A percentile compares a stretch with the other conserved stretches of the same genome.
Evolutionary conservation across 805 yeast species (phyloP).

Genomic region (Debaryomyces maramus): DNA sequence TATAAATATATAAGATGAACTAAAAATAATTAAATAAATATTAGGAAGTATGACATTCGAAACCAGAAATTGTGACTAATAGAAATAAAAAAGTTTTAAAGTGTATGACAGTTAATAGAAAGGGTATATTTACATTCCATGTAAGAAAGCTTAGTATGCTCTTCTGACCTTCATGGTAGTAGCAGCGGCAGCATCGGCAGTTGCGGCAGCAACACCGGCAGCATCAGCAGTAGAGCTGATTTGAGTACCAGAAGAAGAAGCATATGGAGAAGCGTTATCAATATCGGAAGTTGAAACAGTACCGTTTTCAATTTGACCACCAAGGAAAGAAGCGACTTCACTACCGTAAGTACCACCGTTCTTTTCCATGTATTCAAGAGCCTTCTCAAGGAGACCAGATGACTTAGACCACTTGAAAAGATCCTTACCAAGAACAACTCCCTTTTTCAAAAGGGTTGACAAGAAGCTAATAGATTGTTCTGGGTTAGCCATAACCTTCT

Average conservation of each 20-base stretch:
- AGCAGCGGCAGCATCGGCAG: conserved; percentile 13
- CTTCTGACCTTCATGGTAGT: conserved; percentile 20
- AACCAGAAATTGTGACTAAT: not conserved
- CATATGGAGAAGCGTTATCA: conserved; percentile 22
- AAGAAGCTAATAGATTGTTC: conserved; percentile 30
- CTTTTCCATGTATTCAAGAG: conserved; percentile 22
- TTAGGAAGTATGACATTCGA: conserved; percentile 1
- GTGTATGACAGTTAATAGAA: not conserved
- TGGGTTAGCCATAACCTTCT: conserved; percentile 40
- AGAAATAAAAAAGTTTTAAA: not conserved
- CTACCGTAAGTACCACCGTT: conserved; percentile 27
- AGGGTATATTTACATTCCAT: not conserved
- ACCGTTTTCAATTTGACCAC: conserved; percentile 26
- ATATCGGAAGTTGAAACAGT: conserved; percentile 24
- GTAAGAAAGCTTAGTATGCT: conserved; percentile 15
- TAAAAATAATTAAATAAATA: no score
- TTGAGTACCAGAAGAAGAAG: conserved; percentile 16
- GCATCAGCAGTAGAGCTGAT: conserved; percentile 10
- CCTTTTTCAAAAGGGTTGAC: conserved; percentile 33
- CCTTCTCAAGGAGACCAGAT: conserved; percentile 32
- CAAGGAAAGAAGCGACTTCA: conserved; percentile 28
- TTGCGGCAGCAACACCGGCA: conserved; percentile 12
- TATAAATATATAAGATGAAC: no score
- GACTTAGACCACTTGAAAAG: conserved; percentile 38
- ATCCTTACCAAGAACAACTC: conserved; percentile 34